A percentile compares a stretch with the other conserved stretches of the same genome.
These are phyloP conservation scores for Talaromyces trachyspermus DNA, from an alignment of 495 filamentous ascomycete species.

Conservation along the genomic window DNA sequence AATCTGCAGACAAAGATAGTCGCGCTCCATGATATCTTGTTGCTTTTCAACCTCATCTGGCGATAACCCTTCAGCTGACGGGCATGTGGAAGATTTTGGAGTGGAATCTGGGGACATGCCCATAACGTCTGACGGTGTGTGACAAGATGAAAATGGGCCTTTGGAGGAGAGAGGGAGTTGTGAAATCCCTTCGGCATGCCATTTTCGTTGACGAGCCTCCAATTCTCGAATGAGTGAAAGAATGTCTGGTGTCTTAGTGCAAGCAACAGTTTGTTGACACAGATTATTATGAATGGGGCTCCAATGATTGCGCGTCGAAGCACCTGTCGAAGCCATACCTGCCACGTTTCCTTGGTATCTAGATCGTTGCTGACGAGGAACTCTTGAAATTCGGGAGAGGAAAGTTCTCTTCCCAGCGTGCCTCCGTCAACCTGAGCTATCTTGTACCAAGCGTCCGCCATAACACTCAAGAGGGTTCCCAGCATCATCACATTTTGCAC, in stretches of 20 bases:
- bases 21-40: slow-evolving; percentile 14
- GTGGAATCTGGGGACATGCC: too few relatives aligned
- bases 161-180: too few relatives aligned
- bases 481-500: slow-evolving; percentile 62
- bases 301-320: slow-evolving; percentile 34
- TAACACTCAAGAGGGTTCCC: slow-evolving; percentile 54
- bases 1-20: slow-evolving; percentile 31
- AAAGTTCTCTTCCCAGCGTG: slow-evolving; percentile 30
- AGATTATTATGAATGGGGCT: slow-evolving; percentile 17
- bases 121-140: too few relatives aligned
- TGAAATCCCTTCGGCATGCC: slow-evolving; percentile 24
- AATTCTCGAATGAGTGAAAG: slow-evolving; percentile 33
- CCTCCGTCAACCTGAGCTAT: slow-evolving; percentile 27
- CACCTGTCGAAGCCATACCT: slow-evolving; percentile 30
- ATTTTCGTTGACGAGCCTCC: slow-evolving; percentile 34
- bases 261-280: slow-evolving; percentile 9
- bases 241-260: slow-evolving; percentile 23
- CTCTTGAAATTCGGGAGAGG: slow-evolving; percentile 24
- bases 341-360: slow-evolving; percentile 26
- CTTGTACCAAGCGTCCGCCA: slow-evolving; percentile 50
- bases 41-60: slow-evolving; percentile 12
- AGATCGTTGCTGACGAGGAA: slow-evolving; percentile 18
- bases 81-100: too few relatives aligned
- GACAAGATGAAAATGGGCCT: too few relatives aligned
- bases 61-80: too few relatives aligned